Evolutionary conservation across 768 basidiomycete genomes (phyloP).

Genomic region (Mycena polygramma): DNA sequence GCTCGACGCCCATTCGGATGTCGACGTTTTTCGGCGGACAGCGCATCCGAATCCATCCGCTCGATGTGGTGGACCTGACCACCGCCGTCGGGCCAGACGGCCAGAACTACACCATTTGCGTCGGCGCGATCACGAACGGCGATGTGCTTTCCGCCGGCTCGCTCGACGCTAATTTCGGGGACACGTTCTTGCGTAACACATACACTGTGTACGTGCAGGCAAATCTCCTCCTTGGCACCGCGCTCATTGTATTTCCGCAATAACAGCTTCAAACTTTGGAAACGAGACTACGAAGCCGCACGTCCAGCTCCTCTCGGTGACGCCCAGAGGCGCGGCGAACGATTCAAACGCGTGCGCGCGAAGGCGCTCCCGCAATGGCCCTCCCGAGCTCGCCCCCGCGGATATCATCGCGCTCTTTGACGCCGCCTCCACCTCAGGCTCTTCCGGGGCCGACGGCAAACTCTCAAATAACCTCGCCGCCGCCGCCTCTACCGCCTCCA

Average conservation of each 20-base stretch:
- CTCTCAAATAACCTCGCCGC: background rate
- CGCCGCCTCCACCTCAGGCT: background rate
- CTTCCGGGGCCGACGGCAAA: background rate
- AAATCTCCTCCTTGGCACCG: background rate
- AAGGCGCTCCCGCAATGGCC: background rate
- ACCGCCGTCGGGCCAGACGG: conserved; percentile 2
- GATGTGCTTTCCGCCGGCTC: background rate
- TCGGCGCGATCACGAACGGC: conserved; percentile 5
- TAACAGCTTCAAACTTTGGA: background rate
- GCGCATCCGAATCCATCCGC: conserved; percentile 7
- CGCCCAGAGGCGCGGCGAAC: background rate
- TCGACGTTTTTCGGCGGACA: background rate
- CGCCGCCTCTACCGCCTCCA: background rate
- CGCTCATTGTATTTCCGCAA: background rate
- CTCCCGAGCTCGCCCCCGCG: background rate
- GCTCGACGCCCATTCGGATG: background rate
- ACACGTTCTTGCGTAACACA: conserved; percentile 23
- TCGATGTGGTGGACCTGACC: conserved; percentile 2
- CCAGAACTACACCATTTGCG: conserved; percentile 12
- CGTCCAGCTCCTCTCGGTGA: background rate
- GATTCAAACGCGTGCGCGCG: background rate
- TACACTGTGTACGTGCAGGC: conserved; percentile 1
- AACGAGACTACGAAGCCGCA: background rate
- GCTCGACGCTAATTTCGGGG: conserved; percentile 3
- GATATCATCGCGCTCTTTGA: background rate